Percentiles rank a stretch among this genome's conserved stretches.
Conservation (phyloP, 129 eudicot species). For the Saussurea involucrata region DNA sequence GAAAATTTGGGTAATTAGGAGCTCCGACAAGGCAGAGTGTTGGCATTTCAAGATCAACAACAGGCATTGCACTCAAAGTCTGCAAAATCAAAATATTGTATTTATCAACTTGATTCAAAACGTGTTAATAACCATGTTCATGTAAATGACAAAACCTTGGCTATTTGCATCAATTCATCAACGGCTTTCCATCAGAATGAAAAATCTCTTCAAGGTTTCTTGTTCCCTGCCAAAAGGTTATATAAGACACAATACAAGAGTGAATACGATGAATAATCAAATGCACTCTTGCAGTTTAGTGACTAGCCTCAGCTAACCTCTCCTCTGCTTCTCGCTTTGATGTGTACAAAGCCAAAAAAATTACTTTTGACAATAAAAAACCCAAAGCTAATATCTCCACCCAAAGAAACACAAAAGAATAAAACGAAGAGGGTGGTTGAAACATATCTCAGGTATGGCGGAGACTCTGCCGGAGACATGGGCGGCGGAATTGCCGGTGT, state of each 20-base stretch:
- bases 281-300: slow-evolving; percentile 10
- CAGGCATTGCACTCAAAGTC: slow-evolving; percentile 96
- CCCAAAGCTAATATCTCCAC: too few species aligned
- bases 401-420: too few species aligned
- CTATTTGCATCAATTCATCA: slow-evolving; percentile 78
- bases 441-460: too few species aligned
- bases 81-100: slow-evolving; percentile 28
- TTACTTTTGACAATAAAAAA: too few species aligned
- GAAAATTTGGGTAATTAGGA: too few species aligned
- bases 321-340: slow-evolving; percentile 92
- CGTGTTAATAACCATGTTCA: background rate
- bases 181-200: slow-evolving; percentile 61
- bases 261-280: background rate
- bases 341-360: too few species aligned
- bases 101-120: background rate
- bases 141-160: slow-evolving; percentile 49
- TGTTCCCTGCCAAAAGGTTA: slow-evolving; percentile 51
- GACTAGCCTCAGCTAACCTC: slow-evolving; percentile 67
- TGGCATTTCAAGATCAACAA: slow-evolving; percentile 83
- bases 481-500: too few species aligned
- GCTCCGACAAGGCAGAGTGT: slow-evolving; percentile 99
- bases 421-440: too few species aligned
- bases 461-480: too few species aligned
- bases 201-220: slow-evolving; percentile 64
- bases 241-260: background rate